Evolutionary conservation across 2,329 filamentous ascomycete species (phyloP).

Genomic region (Curvularia eragrostidis): DNA sequence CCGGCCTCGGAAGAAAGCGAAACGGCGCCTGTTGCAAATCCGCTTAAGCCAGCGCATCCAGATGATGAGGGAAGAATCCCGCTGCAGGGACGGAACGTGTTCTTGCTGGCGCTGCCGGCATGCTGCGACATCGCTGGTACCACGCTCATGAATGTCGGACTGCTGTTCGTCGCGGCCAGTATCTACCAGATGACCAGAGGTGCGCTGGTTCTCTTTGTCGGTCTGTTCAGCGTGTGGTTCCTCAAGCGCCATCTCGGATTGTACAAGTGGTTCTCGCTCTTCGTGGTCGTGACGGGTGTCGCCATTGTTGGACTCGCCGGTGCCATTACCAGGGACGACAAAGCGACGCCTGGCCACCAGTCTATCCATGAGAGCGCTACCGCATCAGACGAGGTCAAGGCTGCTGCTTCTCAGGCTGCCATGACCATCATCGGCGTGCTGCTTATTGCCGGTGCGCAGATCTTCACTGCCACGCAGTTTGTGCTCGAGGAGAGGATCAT

Average conservation of each 20-base stretch:
- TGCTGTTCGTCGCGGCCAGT: conserved; percentile 91
- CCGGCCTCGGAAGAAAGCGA: conserved; percentile 55
- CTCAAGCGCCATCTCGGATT: conserved; percentile 76
- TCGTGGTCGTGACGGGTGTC: conserved; percentile 87
- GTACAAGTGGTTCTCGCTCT: conserved; percentile 92
- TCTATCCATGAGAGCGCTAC: conserved; percentile 29
- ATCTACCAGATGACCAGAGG: conserved; percentile 99
- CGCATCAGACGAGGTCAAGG: conserved; percentile 36
- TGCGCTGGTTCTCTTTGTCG: conserved; percentile 93
- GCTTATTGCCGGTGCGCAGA: conserved; percentile 90
- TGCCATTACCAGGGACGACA: conserved; percentile 75
- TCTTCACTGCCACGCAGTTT: conserved; percentile 97
- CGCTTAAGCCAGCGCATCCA: conserved; percentile 52
- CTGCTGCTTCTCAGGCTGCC: conserved; percentile 64
- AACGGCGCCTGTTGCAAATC: conserved; percentile 60
- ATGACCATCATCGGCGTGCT: conserved; percentile 82
- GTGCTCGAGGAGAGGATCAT: conserved; percentile 95
- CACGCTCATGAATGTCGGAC: conserved; percentile 94
- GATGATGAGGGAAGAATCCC: conserved; percentile 64
- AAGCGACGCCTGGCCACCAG: conserved; percentile 51
- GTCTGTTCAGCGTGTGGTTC: conserved; percentile 92
- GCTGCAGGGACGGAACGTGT: conserved; percentile 73
- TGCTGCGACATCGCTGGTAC: conserved; percentile 95
- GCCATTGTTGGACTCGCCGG: conserved; percentile 89
- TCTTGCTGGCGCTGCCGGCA: conserved; percentile 82